Percentiles rank a stretch among this genome's conserved stretches.
Evolutionary conservation across 129 eudicot species (phyloP).

Genomic region (Chrysanthemum seticuspe): DNA sequence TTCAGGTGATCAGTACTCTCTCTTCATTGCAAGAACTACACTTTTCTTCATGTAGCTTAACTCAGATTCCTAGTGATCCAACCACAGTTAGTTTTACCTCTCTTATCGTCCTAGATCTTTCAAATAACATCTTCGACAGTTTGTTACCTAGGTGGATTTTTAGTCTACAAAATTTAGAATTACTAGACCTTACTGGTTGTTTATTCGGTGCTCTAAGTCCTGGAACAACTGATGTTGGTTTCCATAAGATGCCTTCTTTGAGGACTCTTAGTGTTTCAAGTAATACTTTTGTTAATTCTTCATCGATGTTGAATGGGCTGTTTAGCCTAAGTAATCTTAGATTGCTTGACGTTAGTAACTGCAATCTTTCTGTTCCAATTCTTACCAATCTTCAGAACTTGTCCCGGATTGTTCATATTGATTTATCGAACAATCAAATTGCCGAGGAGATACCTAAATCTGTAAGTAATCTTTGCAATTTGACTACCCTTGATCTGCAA

Average conservation of each 20-base stretch:
- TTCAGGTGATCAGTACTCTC: conserved; percentile 2
- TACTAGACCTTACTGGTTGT: conserved; percentile 16
- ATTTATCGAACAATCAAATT: conserved; percentile 13
- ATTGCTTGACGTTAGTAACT: conserved; percentile 19
- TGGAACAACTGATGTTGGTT: conserved; percentile 10
- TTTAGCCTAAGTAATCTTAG: conserved; percentile 17
- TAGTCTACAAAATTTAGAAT: background rate
- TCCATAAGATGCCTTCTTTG: conserved; percentile 17
- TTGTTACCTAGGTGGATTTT: conserved; percentile 17
- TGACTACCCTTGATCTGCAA: conserved; percentile 14
- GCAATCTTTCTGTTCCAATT: conserved; percentile 16
- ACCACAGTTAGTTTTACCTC: background rate
- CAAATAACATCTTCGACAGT: background rate
- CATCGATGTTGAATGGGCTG: background rate
- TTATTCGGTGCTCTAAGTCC: background rate
- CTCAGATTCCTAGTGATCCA: background rate
- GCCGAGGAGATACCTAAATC: conserved; percentile 14
- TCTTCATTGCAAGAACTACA: conserved; percentile 18
- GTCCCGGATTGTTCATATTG: conserved; percentile 7
- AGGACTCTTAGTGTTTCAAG: background rate
- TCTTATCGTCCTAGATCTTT: conserved; percentile 17
- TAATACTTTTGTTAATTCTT: conserved; percentile 7
- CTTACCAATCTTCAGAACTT: background rate
- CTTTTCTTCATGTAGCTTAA: background rate
- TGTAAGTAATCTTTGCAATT: conserved; percentile 20